Base-by-base conservation (phyloP, 345 rosid genomes). In the Balakata baccata region DNA sequence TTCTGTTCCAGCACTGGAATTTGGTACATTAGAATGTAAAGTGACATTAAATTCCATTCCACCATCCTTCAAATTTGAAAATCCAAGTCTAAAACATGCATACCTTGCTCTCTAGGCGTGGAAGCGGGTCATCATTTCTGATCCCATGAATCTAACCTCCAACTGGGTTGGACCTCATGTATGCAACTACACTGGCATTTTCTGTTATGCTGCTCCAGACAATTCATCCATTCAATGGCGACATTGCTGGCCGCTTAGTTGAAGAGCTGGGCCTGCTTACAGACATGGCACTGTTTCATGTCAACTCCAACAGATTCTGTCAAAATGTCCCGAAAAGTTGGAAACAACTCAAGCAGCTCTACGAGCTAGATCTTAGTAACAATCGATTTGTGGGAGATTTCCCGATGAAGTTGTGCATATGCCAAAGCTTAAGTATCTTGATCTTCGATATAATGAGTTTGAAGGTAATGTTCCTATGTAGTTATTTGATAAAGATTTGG, bases 41-140 rank as follows among this genome's bases (percentile, higher is more conserved):
- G 64, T 77, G 51, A 77, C 78, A 2, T 45, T 87, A 73, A 38
- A 45, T 7, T 66, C 63, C 12, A 37, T 34, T 14, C 17, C 39
- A 25, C 86, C 86, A 39, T 76, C 87, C 6, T 78, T 86, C 20
- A 60, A 51, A 6, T 90, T 90, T 52, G 89, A 86, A 23, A 93
- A 88, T 77, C 69, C 68, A 22, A 82, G 94, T 74, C 83, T 78
- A 0, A 73, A 72, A 74, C 73, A 47, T 22, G 94, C 97, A 64
- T 91, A 91, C 88, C 75, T 89, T 51, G 97, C 96, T 9, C 81
- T 94, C 58, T 96, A 89, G 83, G 84, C 93, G 18, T 94, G 98
- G 98, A 94, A 88, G 52, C 85, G 72, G 25, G 82, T 86, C 61
- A 86, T 91, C 64, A 75, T 90, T 57, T 94, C 97, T 4, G 82